A percentile compares a stretch with the other conserved stretches of the same genome.
Evolutionary conservation across 169 alveolate genomes (phyloP).

Genomic region (Plasmodium adleri): DNA sequence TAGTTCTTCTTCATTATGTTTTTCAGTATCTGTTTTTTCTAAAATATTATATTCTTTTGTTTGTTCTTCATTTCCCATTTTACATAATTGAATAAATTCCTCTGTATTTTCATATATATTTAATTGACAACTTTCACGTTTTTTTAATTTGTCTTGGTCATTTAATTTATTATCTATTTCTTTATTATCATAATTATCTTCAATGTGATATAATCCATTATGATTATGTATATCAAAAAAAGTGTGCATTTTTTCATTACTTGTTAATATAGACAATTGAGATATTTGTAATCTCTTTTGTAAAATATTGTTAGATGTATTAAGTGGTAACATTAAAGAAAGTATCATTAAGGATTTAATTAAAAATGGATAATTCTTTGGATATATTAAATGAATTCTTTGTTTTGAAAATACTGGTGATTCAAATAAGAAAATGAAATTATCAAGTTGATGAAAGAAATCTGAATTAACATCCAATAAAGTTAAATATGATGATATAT

Average conservation of each 20-base stretch:
- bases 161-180: background rate
- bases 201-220: constrained; percentile 9
- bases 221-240: constrained; percentile 48
- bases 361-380: constrained; percentile 79
- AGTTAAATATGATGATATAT: constrained; percentile 50
- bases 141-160: background rate
- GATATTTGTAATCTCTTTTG: constrained; percentile 71
- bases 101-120: constrained; percentile 12
- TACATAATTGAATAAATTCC: constrained; percentile 1
- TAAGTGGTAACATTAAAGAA: constrained; percentile 61
- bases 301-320: constrained; percentile 63
- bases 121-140: background rate
- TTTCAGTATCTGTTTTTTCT: constrained; percentile 52
- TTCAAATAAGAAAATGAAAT: constrained; percentile 82
- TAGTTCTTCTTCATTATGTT: constrained; percentile 23
- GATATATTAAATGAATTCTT: constrained; percentile 83
- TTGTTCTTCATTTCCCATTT: constrained; percentile 45
- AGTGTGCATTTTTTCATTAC: constrained; percentile 1
- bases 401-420: constrained; percentile 83
- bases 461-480: constrained; percentile 62
- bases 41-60: constrained; percentile 36
- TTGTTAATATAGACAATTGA: constrained; percentile 48
- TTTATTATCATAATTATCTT: background rate
- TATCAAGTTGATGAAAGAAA: constrained; percentile 80
- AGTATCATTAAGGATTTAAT: constrained; percentile 80